Conservation (phyloP, 163 green algal species). For the Coccomyxa subellipsoidea region DNA sequence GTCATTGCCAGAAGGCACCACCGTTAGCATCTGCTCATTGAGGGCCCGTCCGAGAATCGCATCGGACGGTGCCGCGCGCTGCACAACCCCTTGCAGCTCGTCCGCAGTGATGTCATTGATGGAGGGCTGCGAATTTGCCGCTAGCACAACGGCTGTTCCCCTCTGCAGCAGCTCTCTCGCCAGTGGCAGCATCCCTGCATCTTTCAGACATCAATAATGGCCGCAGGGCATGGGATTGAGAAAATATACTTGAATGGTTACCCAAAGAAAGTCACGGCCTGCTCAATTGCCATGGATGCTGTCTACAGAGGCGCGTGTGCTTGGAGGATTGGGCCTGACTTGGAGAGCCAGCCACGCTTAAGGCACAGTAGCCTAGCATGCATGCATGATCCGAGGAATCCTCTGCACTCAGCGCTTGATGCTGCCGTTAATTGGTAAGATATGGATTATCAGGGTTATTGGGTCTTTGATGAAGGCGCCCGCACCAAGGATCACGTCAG, state of each 20-base stretch:
- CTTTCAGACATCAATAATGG: not conserved
- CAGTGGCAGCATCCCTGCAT: slow-evolving; percentile 69
- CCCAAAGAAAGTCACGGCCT: slow-evolving; percentile 1
- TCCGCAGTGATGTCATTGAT: slow-evolving; percentile 84
- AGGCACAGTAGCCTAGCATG: not conserved
- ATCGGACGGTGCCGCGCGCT: slow-evolving; percentile 27
- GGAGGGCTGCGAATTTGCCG: slow-evolving; percentile 53
- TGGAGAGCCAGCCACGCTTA: not conserved
- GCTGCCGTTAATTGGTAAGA: too few relatives aligned
- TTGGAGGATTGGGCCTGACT: too few relatives aligned
- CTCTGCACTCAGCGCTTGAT: too few relatives aligned
- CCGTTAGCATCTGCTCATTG: slow-evolving; percentile 28
- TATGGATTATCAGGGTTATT: too few relatives aligned
- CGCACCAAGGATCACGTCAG: slow-evolving; percentile 58
- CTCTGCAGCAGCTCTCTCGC: slow-evolving; percentile 62
- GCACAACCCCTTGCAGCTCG: slow-evolving; percentile 60
- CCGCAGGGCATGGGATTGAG: too few relatives aligned
- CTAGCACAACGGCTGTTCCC: slow-evolving; percentile 57
- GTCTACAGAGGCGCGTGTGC: too few relatives aligned
- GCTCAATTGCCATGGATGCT: not conserved
- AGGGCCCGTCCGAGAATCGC: slow-evolving; percentile 11
- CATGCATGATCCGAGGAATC: too few relatives aligned
- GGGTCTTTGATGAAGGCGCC: not conserved
- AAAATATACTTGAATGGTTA: too few relatives aligned
- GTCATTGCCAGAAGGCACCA: slow-evolving; percentile 61